Evolutionary conservation across 306 rosid genomes (phyloP), one percentile per base, ranked within the genome.

Genomic region (Quercus wislizeni): DNA sequence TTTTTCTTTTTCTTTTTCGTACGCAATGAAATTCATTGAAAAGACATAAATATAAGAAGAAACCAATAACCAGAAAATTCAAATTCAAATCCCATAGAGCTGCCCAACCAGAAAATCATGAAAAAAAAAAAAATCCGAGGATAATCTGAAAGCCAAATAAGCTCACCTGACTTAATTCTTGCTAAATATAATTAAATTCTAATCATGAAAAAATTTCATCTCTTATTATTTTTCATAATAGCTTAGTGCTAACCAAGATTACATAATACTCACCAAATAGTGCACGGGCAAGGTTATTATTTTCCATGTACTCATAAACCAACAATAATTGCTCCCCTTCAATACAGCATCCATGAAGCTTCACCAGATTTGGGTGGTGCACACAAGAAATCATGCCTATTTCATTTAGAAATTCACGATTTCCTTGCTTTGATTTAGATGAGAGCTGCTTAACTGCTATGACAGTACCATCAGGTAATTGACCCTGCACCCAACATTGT

Each of bases 221-320:
- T 38, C 56, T 27, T 49, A 51, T 46, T 62, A 43, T 20, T 69
- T 70, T 43, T 43, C 1, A 23, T 25, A 21, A 10, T 20, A 69
- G 78, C 27, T 33, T 5, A 43, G 15, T 57, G 61, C 20, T 46
- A 19, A 73, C 38, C 41, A 82, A 12, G 35, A 15, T 46, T 55
- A 55, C 41, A 57, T 19, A 59, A 75, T 28, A 81, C 94, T 85
- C 73, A 92, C 97, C 93, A 57, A 91, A 89, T 69, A 92, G 74
- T 21, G 92, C 94, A 28, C 84, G 87, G 23, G 79, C 76, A 18
- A 74, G 71, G 56, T 69, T 80, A 43, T 80, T 80, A 59, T 80
- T 58, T 58, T 58, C 64, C 64, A 58, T 10, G 25, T 58, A 58
- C 25, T 58, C 64, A 20, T 58, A 58, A 2, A 80, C 75, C 71